phyloP scores from a whole-genome alignment of 257 asterid species.

The Solanum okadae region DNA sequence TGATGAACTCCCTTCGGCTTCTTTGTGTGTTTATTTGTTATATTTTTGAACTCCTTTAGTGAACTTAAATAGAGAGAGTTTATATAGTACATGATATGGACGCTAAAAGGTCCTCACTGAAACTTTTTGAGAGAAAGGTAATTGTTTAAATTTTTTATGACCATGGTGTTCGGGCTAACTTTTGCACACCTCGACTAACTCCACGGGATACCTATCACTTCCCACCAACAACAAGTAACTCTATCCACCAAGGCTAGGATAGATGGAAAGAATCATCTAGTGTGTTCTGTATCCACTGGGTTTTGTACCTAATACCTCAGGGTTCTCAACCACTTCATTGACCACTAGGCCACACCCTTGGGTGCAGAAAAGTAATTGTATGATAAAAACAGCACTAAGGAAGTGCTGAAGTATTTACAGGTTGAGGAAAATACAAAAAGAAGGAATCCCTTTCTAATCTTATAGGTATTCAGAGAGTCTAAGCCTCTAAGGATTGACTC shows the following conservation, averaged over 20 bases:
- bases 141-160: neutral
- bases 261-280: neutral
- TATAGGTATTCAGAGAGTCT: neutral
- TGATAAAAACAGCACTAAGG: neutral
- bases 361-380: neutral
- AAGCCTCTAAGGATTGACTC: neutral
- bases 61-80: neutral
- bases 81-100: neutral
- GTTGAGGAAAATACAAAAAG: neutral
- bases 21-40: neutral
- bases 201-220: neutral
- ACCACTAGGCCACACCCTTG: neutral
- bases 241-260: neutral
- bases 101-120: neutral
- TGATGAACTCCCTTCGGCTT: neutral
- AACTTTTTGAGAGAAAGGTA: neutral
- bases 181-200: neutral
- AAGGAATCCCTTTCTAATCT: neutral
- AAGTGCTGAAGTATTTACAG: neutral
- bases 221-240: neutral
- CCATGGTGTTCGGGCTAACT: neutral
- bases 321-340: neutral
- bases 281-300: neutral
- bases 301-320: neutral
- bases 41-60: neutral